Percentiles rank a stretch among this genome's conserved stretches.
Conservation (phyloP, 306 rosid species). For the Hippophae rhamnoides region DNA sequence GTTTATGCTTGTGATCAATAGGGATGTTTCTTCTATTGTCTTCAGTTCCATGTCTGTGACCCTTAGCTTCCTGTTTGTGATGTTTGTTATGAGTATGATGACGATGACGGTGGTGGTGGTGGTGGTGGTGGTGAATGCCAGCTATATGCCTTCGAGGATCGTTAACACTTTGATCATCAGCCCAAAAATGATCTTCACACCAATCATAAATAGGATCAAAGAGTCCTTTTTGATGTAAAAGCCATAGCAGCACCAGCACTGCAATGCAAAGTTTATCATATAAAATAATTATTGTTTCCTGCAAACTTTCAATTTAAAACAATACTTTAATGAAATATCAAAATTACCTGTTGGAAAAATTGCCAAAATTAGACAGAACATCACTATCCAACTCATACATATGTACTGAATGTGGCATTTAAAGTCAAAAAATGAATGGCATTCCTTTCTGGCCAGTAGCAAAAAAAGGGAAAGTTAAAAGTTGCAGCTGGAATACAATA, state of each 20-base stretch:
- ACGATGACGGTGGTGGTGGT: constrained; percentile 2
- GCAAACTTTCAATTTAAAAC: background rate
- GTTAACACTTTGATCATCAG: constrained; percentile 20
- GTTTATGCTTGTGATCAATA: constrained; percentile 37
- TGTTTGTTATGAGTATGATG: constrained; percentile 21
- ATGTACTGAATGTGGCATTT: constrained; percentile 79
- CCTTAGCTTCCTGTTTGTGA: constrained; percentile 30
- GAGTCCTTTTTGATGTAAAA: constrained; percentile 71
- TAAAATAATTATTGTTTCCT: background rate
- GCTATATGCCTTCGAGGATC: constrained; percentile 20
- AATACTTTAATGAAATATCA: background rate
- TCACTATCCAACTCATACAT: constrained; percentile 78
- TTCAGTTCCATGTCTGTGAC: constrained; percentile 29
- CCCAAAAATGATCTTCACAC: constrained; percentile 61
- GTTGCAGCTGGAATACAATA: background rate
- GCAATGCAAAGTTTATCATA: constrained; percentile 27
- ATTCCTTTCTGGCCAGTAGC: constrained; percentile 48
- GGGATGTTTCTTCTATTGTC: constrained; percentile 31
- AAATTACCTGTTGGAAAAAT: constrained; percentile 62
- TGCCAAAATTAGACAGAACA: constrained; percentile 71
- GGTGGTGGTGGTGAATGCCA: constrained; percentile 21
- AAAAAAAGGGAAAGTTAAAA: constrained; percentile 8
- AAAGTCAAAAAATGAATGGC: constrained; percentile 76
- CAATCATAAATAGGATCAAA: constrained; percentile 88
- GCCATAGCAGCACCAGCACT: constrained; percentile 71